Evolutionary conservation across 2,329 filamentous ascomycete species (phyloP), one percentile per base, ranked within the genome.

Genomic region (Colletotrichum tamarilloi): DNA sequence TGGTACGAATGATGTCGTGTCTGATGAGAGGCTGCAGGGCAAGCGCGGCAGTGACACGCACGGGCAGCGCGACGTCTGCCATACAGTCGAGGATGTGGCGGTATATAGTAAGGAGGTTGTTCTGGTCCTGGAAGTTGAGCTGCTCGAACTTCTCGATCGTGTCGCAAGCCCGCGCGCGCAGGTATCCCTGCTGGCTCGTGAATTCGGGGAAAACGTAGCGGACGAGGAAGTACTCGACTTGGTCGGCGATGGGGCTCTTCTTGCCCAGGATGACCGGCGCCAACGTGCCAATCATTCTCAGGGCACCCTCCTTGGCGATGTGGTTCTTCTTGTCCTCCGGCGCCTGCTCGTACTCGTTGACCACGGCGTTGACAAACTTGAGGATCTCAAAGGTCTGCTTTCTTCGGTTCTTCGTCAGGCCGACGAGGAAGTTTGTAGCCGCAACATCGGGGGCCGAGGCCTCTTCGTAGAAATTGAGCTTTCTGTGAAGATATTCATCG

Each of bases 141-240:
- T 96, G 93, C 85, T 98, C 95, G 76, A 98, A 99, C 85, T 98
- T 98, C 87, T 98, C 97, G 73, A 99, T 91, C 0, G 96, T 98
- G 81, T 99, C 96, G 84, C 97, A 99, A 76, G 97, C 97, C 76
- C 97, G 93, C 42, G 97, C 97, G 70, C 97, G 93, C 62, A 99
- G 91, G 85, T 95, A 98, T 46, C 96, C 97, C 80, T 97, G 94
- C 16, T 91, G 88, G 84, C 95, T 98, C 78, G 94, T 92, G 87
- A 99, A 99, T 80, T 99, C 97, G 59, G 97, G 97, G 87, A 99
- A 98, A 70, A 99, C 97, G 80, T 98, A 97, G 79, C 96, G 94
- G 66, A 98, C 96, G 77, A 99, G 93, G 88, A 99, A 99, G 83
- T 98, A 98, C 83, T 99, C 97, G 70, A 98, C 95, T 83, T 98